Base-by-base conservation (phyloP, 1,284 basidiomycete species). In the Fomitopsis schrenkii region DNA sequence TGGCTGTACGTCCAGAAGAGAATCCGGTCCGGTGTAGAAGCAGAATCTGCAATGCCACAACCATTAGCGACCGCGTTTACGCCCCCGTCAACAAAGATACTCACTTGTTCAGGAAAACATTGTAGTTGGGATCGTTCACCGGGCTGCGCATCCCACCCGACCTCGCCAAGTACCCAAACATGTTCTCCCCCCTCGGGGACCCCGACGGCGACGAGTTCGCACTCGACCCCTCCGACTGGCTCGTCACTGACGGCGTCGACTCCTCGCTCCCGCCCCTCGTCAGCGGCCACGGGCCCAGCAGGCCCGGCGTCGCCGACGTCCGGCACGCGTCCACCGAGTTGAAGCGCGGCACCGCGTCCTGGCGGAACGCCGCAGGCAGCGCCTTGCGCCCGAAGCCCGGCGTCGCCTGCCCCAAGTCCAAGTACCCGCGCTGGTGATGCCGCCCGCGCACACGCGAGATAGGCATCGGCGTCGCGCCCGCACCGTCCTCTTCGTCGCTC, bases 21-120 rank as follows among this genome's bases (percentile, higher is more conserved):
- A 64, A 19, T 76, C 76, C 17, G 72, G 60, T 9, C 89, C 89
- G 0, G 90, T 91, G 73, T 83, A 92, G 74, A 91, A 92, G 76
- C 90, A 91, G 71, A 88, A 91, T 66, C 90, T 91, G 19, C 30
- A 53, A 40, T 46, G 62, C 33, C 62, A n/a, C 28, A 12, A 15
- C 3, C 4, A 38, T 46, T 60, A 55, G 55, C 58, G 36, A 35
- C 61, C 19, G 40, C 28, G 3, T 41, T 2, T 5, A 12, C 41
- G 5, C 42, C 17, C 22, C 38, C 50, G 17, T 8, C 14, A 17
- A 54, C 30, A 30, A 26, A 35, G 53, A 48, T 30, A 79, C 86
- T 63, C 65, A 90, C 89, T 79, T 83, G 71, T 83, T 82, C 64
- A 91, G 70, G 65, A 91, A 85, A 61, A 83, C 80, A 62, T 78